Percentiles rank a stretch among this genome's conserved stretches.
phyloP scores from a whole-genome alignment of 768 basidiomycete genomes.

The Lanmaoa rubissima region DNA sequence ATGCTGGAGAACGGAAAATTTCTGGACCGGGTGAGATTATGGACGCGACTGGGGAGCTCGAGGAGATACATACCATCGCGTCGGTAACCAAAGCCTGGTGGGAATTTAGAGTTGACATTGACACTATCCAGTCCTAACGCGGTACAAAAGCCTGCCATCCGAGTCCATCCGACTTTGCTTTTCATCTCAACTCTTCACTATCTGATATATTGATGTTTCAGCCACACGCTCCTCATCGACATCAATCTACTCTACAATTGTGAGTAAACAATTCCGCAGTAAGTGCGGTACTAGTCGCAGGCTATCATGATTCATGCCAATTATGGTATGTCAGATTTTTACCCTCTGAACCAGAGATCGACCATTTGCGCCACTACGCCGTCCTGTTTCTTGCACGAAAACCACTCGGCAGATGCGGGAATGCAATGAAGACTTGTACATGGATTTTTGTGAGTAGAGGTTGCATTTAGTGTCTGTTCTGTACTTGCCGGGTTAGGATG shows the following conservation, averaged over 20 bases:
- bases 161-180: background rate
- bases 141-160: background rate
- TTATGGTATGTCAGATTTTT: background rate
- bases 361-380: background rate
- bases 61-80: conserved; percentile 15
- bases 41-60: background rate
- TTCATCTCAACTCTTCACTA: background rate
- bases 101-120: background rate
- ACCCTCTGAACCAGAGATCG: background rate
- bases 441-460: background rate
- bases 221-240: background rate
- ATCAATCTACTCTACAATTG: background rate
- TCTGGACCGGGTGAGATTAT: conserved; percentile 41
- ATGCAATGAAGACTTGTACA: background rate
- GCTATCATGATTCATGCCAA: background rate
- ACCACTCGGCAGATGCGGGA: background rate
- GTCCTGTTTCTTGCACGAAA: background rate
- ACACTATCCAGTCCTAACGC: background rate
- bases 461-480: background rate
- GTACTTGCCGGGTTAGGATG: conserved; percentile 5
- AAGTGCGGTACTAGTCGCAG: background rate
- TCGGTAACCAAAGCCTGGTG: conserved; percentile 5
- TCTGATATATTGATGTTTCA: conserved; percentile 1
- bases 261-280: background rate
- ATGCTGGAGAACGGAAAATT: conserved; percentile 87